A percentile compares a stretch with the other conserved stretches of the same genome.
These are phyloP conservation scores for Scortechinia acanthostroma DNA, from an alignment of 2,329 filamentous ascomycete genomes.

Conservation along the genomic window DNA sequence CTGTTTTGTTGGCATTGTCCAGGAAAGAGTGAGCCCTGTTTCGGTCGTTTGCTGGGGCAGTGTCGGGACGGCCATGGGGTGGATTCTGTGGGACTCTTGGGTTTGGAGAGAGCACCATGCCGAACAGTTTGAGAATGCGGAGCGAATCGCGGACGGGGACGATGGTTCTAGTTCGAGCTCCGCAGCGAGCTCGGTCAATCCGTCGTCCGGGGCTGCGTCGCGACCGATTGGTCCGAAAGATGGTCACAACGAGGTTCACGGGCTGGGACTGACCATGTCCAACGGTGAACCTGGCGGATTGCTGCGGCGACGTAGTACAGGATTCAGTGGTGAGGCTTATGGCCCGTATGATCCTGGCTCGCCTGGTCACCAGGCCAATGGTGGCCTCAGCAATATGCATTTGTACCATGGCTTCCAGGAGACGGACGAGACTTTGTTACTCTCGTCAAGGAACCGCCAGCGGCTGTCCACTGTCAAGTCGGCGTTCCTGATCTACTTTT, in stretches of 20 bases:
- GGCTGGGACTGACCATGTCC: background rate
- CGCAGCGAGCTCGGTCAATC: background rate
- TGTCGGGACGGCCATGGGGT: slow-evolving; percentile 57
- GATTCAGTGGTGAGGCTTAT: background rate
- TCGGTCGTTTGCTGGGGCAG: slow-evolving; percentile 62
- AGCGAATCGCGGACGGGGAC: background rate
- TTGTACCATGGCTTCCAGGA: too few species aligned
- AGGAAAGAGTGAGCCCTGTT: slow-evolving; percentile 60
- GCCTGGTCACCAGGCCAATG: background rate
- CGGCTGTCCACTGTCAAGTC: slow-evolving; percentile 64
- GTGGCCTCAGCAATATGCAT: slow-evolving; percentile 3
- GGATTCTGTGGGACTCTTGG: slow-evolving; percentile 66
- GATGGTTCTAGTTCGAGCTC: background rate
- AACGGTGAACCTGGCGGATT: background rate
- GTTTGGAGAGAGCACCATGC: too few species aligned
- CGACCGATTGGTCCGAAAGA: background rate
- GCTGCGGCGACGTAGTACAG: too few species aligned
- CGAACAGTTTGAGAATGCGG: slow-evolving; percentile 34
- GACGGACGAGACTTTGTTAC: slow-evolving; percentile 9
- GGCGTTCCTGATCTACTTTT: slow-evolving; percentile 63
- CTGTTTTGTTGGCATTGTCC: slow-evolving; percentile 63
- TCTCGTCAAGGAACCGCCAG: slow-evolving; percentile 39
- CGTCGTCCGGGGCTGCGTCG: background rate
- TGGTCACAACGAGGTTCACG: background rate
- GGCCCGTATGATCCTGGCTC: background rate